These are phyloP conservation scores for Cryptococcus sp. DNA, from an alignment of 1,284 basidiomycete species.

Conservation along the genomic window DNA sequence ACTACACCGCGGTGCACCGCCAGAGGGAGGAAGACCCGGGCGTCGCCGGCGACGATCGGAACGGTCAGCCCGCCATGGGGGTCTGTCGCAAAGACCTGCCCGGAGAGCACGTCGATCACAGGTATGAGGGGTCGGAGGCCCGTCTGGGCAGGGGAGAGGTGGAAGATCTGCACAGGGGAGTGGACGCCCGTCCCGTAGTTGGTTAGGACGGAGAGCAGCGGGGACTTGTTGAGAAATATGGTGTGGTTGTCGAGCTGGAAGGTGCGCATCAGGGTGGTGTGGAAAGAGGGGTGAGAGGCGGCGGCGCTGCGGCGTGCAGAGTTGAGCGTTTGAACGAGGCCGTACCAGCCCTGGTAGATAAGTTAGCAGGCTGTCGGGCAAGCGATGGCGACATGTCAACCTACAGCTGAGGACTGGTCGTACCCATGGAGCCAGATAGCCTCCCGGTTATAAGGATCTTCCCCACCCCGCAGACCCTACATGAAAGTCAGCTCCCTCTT, in stretches of 20 bases:
- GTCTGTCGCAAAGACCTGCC: slow-evolving; percentile 54
- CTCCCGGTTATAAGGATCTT: slow-evolving; percentile 49
- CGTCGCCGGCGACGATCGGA: slow-evolving; percentile 36
- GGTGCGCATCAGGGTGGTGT: slow-evolving; percentile 57
- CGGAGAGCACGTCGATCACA: slow-evolving; percentile 64
- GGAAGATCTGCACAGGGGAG: slow-evolving; percentile 24
- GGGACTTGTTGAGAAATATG: slow-evolving; percentile 62
- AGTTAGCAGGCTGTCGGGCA: slow-evolving; percentile 19
- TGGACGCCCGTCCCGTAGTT: slow-evolving; percentile 56
- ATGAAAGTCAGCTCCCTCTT: slow-evolving; percentile 1
- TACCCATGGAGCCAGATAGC: slow-evolving; percentile 53
- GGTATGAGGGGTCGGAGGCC: slow-evolving; percentile 54
- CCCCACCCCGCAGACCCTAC: slow-evolving; percentile 54
- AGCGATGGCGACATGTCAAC: neutral
- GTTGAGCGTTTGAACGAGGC: slow-evolving; percentile 59
- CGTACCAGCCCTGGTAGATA: slow-evolving; percentile 53
- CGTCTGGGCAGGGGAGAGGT: slow-evolving; percentile 34
- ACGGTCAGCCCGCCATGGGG: slow-evolving; percentile 51
- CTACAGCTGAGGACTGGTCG: slow-evolving; percentile 18
- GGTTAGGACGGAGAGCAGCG: slow-evolving; percentile 63
- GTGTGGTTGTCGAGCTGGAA: slow-evolving; percentile 50
- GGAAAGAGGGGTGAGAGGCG: slow-evolving; percentile 54
- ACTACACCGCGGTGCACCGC: slow-evolving; percentile 14
- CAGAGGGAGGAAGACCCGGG: slow-evolving; percentile 43
- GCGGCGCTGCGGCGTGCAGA: slow-evolving; percentile 60